phyloP scores from a whole-genome alignment of 2,329 filamentous ascomycete genomes.

The Ascochyta koolunga region DNA sequence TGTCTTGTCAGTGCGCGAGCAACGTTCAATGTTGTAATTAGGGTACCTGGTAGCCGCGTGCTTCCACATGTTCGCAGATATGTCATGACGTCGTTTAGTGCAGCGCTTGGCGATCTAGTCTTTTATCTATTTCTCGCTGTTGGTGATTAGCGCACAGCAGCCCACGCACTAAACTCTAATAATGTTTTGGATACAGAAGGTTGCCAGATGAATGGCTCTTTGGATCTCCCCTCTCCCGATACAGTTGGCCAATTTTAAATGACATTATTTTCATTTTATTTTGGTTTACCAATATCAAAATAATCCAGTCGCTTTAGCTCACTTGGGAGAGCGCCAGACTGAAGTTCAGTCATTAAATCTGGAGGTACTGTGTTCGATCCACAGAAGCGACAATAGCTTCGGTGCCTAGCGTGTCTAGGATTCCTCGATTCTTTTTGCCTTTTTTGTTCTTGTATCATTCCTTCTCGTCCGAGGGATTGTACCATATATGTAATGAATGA shows the following conservation, averaged over 20 bases:
- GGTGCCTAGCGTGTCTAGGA: constrained; percentile 11
- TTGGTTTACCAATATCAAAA: too few relatives aligned
- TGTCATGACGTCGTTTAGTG: constrained; percentile 5
- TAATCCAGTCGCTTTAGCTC: constrained; percentile 35
- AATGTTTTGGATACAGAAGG: too few relatives aligned
- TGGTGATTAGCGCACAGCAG: not conserved
- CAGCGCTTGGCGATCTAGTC: not conserved
- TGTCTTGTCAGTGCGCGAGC: not conserved
- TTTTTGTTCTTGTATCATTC: not conserved
- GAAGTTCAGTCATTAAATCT: constrained; percentile 41
- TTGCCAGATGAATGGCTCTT: too few relatives aligned
- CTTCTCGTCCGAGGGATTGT: too few relatives aligned
- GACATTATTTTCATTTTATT: too few relatives aligned
- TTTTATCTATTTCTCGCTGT: not conserved
- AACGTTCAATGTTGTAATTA: too few relatives aligned
- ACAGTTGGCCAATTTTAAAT: too few relatives aligned
- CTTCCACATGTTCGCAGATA: not conserved
- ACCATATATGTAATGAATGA: too few relatives aligned
- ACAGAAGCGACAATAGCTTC: constrained; percentile 35
- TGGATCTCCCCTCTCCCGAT: too few relatives aligned
- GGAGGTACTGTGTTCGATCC: constrained; percentile 42
- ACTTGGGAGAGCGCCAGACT: constrained; percentile 43
- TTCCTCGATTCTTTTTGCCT: constrained; percentile 17
- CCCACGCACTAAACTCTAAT: too few relatives aligned
- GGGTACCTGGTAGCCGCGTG: not conserved